Evolutionary conservation across 2,329 filamentous ascomycete species (phyloP), one percentile per base, ranked within the genome.

Genomic region (Myrmaecium sp.): DNA sequence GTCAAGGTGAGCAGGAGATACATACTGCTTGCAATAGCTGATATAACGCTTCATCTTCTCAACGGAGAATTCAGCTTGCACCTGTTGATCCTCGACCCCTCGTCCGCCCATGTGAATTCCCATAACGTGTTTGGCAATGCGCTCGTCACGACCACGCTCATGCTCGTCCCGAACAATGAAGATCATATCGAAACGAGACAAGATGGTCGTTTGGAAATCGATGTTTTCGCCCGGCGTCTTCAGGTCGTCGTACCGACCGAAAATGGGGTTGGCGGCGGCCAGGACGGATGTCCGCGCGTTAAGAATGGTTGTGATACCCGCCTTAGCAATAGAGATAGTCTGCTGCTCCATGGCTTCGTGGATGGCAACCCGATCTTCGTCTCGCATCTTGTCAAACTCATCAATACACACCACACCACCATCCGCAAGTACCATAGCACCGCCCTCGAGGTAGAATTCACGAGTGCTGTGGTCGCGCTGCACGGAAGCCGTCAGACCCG

Each of bases 321-420:
- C 89, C 57, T 98, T 95, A 36, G 89, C 89, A 41, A 98, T 95
- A 7, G 89, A 95, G 33, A 98, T 98, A 0, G 89, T 98, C 57
- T 98, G 89, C 55, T 98, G 89, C 54, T 98, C 89, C 89, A 98
- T 98, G 33, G 89, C 89, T 62, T 98, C 89, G 66, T 98, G 89
- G 40, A 98, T 98, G 5, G 83, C 93, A 1, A 89, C 95, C 37
- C 89, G 73, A 52, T 98, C 89, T 48, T 95, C 83, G 49, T 98
- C 89, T 51, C 95, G 95, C 89, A 98, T 98, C 65, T 98, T 98
- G 67, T 98, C 89, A 43, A 98, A 98, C 55, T 98, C 89, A 43
- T 98, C 89, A 35, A 98, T 98, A 18, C 16, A 98, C 64, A 45
- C 89, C 95, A 10, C 93, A 21, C 89, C 89, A 37, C 81, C 77